Base-by-base conservation (phyloP, 345 rosid species). In the Salix dunnii region DNA sequence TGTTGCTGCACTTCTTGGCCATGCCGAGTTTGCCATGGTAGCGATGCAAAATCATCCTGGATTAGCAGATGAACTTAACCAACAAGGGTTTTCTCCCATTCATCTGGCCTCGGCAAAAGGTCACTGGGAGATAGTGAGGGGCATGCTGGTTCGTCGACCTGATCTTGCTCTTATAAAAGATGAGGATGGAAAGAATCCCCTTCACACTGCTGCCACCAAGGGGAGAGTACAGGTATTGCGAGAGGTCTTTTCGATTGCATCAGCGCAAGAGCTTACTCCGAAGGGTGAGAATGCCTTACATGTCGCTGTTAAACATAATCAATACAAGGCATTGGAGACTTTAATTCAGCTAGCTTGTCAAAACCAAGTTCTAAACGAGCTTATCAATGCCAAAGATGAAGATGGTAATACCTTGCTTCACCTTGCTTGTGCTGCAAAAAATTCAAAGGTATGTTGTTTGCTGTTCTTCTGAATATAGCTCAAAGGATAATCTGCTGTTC, bases 21-120 rank as follows among this genome's bases (percentile, higher is more conserved):
- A 70, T 28, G 1, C 28, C 1, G 23, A 5, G 11, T 70, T 70
- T 13, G 74, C 18, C 36, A 70, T n/a, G 28, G 6, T 18, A 0
- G 61, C 30, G n/a, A 25, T 70, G 21, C 36, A 28, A 20, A 8
- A 46, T 33, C 6, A 27, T 9, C 74, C 74, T 28, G 62, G 51
- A 16, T 55, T 70, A 25, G 74, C 62, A 8, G 23, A 33, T 3
- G 62, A 70, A 28, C 61, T 23, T 11, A 31, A 49, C 74, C 5
- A 31, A 1, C 58, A 46, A 16, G 74, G 74, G 1, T 28, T 25
- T 3, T 13, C 25, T 5, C 74, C 74, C n/a, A 53, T 70, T 33
- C 74, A 70, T 55, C 3, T 70, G 36, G 74, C 74, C 23, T 23
- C 74, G 2, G 55, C 74, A 46, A 51, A 70, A 13, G 74, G 74